A percentile compares a stretch with the other conserved stretches of the same genome.
Evolutionary conservation across 139 green algal species (phyloP).

Genomic region (Desmodesmus armatus): DNA sequence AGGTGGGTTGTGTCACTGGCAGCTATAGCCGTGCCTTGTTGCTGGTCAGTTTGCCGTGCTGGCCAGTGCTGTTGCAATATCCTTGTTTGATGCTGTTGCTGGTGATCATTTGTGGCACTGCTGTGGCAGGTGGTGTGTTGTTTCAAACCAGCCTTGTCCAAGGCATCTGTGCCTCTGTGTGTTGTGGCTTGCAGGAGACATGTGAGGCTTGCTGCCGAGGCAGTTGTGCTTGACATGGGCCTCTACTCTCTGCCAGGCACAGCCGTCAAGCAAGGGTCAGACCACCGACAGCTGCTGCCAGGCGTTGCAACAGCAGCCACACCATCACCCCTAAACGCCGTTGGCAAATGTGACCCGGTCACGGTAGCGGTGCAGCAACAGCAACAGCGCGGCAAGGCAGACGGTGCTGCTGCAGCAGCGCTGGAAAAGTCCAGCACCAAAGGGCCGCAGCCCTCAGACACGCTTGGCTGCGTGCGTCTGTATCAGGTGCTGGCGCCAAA

Average conservation of each 20-base stretch:
- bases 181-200: slow-evolving; percentile 21
- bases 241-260: slow-evolving; percentile 44
- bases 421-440: background rate
- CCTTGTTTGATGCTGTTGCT: background rate
- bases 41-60: no score
- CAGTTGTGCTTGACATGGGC: slow-evolving; percentile 58
- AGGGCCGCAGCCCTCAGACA: background rate
- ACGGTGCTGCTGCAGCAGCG: slow-evolving; percentile 6
- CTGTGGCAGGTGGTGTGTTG: background rate
- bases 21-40: no score
- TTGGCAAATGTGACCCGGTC: background rate
- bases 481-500: slow-evolving; percentile 11
- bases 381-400: background rate
- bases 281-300: slow-evolving; percentile 11
- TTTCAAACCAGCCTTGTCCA: no score
- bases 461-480: background rate
- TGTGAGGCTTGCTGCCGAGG: slow-evolving; percentile 20
- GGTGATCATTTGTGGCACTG: background rate
- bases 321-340: background rate
- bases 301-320: background rate
- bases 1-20: background rate
- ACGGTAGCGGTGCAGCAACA: background rate
- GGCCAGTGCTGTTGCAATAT: background rate
- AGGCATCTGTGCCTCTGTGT: background rate
- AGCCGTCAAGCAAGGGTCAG: background rate